Conservation (phyloP, 495 filamentous ascomycete genomes). For the Penicillium cinerascens region DNA sequence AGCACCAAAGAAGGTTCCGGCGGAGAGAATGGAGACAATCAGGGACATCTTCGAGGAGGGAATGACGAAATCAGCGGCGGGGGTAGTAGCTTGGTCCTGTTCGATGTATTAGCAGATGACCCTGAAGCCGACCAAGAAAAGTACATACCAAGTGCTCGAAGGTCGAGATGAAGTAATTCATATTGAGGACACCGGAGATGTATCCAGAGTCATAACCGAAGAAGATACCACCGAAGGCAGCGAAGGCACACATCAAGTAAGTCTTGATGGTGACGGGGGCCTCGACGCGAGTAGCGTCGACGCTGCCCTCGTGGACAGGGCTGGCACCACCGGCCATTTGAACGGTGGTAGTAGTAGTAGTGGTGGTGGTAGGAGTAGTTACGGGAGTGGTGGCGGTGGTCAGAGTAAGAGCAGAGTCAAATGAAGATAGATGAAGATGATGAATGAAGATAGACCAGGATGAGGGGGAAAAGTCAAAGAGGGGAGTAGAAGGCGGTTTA, state of each 20-base stretch:
- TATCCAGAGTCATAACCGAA: conserved; percentile 55
- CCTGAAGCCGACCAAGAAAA: neutral
- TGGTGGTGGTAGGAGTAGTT: conserved; percentile 10
- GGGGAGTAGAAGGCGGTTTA: conserved; percentile 13
- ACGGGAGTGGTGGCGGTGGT: neutral
- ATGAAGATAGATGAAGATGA: neutral
- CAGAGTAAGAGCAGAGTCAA: neutral
- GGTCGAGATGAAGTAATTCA: conserved; percentile 48
- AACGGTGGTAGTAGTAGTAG: conserved; percentile 19
- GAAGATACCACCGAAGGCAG: conserved; percentile 58
- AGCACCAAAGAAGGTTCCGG: conserved; percentile 74
- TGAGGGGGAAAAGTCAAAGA: neutral
- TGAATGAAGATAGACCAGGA: conserved; percentile 1
- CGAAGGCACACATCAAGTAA: conserved; percentile 59
- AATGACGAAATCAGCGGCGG: conserved; percentile 36
- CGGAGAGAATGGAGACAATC: conserved; percentile 70
- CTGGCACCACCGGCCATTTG: conserved; percentile 23
- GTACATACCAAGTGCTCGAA: conserved; percentile 37
- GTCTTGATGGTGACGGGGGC: conserved; percentile 62
- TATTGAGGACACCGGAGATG: conserved; percentile 52
- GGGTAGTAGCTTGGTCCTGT: conserved; percentile 25
- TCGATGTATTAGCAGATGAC: neutral
- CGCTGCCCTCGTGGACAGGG: conserved; percentile 21
- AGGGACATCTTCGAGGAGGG: conserved; percentile 53
- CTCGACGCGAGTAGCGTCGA: conserved; percentile 49